A percentile compares a stretch with the other conserved stretches of the same genome.
phyloP scores from a whole-genome alignment of 805 yeast species.

The Pichia heedii region DNA sequence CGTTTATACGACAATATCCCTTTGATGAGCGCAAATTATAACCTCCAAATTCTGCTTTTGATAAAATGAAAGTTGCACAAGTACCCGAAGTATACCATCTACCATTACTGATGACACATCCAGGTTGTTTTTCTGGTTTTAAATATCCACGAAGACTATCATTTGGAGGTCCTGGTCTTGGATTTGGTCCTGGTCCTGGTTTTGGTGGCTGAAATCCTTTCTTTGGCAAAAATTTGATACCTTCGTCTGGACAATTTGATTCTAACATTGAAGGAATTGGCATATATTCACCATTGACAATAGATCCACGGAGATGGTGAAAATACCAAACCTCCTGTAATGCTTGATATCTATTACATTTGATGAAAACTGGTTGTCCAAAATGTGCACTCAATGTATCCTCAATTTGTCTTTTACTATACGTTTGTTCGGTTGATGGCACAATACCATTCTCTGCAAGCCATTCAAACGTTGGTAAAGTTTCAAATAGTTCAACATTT shows the following conservation, averaged over 20 bases:
- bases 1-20: slow-evolving; percentile 59
- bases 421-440: slow-evolving; percentile 52
- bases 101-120: slow-evolving; percentile 82
- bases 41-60: slow-evolving; percentile 63
- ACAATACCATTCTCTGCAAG: slow-evolving; percentile 58
- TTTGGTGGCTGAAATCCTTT: slow-evolving; percentile 19
- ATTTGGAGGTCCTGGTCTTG: slow-evolving; percentile 25
- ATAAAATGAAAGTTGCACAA: slow-evolving; percentile 67
- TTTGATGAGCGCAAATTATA: slow-evolving; percentile 55
- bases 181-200: slow-evolving; percentile 12
- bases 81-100: slow-evolving; percentile 76
- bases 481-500: slow-evolving; percentile 47
- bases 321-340: slow-evolving; percentile 73
- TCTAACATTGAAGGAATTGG: slow-evolving; percentile 51
- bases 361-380: slow-evolving; percentile 50
- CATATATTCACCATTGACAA: slow-evolving; percentile 53
- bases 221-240: slow-evolving; percentile 71
- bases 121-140: slow-evolving; percentile 41
- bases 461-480: slow-evolving; percentile 60
- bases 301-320: slow-evolving; percentile 65
- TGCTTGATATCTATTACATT: slow-evolving; percentile 46
- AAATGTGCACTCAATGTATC: slow-evolving; percentile 42
- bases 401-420: slow-evolving; percentile 46
- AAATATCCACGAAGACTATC: slow-evolving; percentile 47
- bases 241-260: slow-evolving; percentile 58